Percentiles rank a stretch among this genome's conserved stretches.
Conservation (phyloP, 2,329 filamentous ascomycete species). For the Xylariales sp. region DNA sequence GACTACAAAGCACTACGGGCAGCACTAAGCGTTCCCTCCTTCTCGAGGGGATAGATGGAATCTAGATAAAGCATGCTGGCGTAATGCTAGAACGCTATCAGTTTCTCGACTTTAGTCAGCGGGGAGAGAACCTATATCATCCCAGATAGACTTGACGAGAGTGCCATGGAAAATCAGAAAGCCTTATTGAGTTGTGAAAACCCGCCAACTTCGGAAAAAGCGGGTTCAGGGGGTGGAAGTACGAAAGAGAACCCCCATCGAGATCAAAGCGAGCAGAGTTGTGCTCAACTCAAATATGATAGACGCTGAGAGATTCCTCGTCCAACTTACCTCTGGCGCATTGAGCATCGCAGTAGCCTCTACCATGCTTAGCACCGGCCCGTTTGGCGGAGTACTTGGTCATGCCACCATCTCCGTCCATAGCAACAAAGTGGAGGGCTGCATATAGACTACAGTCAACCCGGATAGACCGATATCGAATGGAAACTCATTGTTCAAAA, state of each 20-base stretch:
- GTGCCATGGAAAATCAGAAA: slow-evolving; percentile 52
- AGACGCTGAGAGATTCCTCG: background rate
- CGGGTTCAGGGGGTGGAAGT: slow-evolving; percentile 3
- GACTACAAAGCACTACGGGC: slow-evolving; percentile 45
- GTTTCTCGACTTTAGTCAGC: background rate
- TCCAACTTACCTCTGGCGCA: slow-evolving; percentile 25
- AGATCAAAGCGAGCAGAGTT: background rate
- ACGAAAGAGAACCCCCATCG: background rate
- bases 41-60: slow-evolving; percentile 39
- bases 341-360: slow-evolving; percentile 57
- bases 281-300: too few relatives aligned
- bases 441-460: slow-evolving; percentile 60
- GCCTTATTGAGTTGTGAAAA: slow-evolving; percentile 47
- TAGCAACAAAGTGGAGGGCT: slow-evolving; percentile 53
- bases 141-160: slow-evolving; percentile 58
- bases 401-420: slow-evolving; percentile 52
- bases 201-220: slow-evolving; percentile 49
- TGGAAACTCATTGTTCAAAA: slow-evolving; percentile 56
- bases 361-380: slow-evolving; percentile 55
- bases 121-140: slow-evolving; percentile 36
- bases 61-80: slow-evolving; percentile 60
- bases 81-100: slow-evolving; percentile 31
- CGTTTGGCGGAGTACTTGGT: slow-evolving; percentile 40
- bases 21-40: slow-evolving; percentile 35
- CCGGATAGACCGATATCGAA: slow-evolving; percentile 60